These are phyloP conservation scores for Fusarium mundagurra DNA, from an alignment of 2,329 filamentous ascomycete genomes.

Conservation along the genomic window DNA sequence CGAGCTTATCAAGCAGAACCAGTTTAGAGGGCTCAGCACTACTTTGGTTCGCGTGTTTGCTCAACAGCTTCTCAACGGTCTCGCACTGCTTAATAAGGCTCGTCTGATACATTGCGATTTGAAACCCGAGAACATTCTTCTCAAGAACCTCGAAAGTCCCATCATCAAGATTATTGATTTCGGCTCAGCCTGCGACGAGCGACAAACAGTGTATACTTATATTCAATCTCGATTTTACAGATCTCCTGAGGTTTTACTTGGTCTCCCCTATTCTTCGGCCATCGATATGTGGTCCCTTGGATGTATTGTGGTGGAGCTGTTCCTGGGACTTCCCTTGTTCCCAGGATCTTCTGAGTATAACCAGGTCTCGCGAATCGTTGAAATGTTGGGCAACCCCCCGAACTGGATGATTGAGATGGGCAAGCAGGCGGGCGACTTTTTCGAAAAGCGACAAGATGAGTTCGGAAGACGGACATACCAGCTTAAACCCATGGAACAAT, in stretches of 20 bases:
- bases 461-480: conserved; percentile 91
- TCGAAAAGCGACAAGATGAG: conserved; percentile 91
- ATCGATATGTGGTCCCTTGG: conserved; percentile 99
- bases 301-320: conserved; percentile 97
- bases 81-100: conserved; percentile 93
- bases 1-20: conserved; percentile 99
- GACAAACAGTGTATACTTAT: conserved; percentile 98
- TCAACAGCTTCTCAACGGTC: conserved; percentile 91
- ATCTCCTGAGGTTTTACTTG: conserved; percentile 94
- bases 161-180: conserved; percentile 99
- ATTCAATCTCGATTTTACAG: conserved; percentile 99
- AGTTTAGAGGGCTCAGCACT: conserved; percentile 96
- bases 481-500: conserved; percentile 97
- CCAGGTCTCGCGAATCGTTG: conserved; percentile 94
- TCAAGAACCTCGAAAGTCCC: conserved; percentile 98
- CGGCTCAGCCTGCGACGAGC: conserved; percentile 96
- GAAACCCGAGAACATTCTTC: conserved; percentile 96
- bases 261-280: conserved; percentile 94
- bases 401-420: conserved; percentile 99
- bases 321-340: conserved; percentile 92
- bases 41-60: conserved; percentile 97
- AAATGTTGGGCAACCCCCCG: conserved; percentile 96
- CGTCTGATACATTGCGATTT: conserved; percentile 97
- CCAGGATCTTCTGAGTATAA: conserved; percentile 99
- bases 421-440: conserved; percentile 97